These are phyloP conservation scores for Cyclotella kingstonii DNA, from an alignment of 108 stramenopile genomes.

Conservation along the genomic window DNA sequence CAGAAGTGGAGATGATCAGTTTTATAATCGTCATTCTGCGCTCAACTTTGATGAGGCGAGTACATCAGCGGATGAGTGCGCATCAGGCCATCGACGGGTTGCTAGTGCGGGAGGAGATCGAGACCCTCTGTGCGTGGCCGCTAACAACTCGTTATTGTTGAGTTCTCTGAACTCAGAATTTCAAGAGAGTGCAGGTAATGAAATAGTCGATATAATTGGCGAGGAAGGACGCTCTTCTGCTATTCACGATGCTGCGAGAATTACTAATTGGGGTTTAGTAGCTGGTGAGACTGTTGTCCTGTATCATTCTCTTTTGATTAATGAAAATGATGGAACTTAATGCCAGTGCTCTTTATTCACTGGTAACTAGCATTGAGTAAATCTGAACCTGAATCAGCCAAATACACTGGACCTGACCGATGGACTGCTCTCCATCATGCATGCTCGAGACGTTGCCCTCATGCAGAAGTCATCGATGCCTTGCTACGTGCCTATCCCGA, in stretches of 20 bases:
- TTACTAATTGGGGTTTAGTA: conserved; percentile 58
- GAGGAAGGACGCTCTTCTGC: neutral
- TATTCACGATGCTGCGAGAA: conserved; percentile 73
- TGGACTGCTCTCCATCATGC: conserved; percentile 79
- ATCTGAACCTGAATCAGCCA: conserved; percentile 54
- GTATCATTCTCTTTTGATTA: neutral
- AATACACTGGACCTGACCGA: conserved; percentile 55
- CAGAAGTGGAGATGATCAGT: too few relatives aligned
- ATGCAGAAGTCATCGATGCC: conserved; percentile 57
- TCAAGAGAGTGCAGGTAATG: neutral
- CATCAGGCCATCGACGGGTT: conserved; percentile 8
- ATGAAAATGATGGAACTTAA: neutral
- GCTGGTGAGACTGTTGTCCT: neutral
- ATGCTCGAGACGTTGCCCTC: conserved; percentile 75
- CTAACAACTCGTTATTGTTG: neutral
- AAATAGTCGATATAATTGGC: too few relatives aligned
- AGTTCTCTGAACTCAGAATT: neutral
- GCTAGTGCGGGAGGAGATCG: conserved; percentile 22
- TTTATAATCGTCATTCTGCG: neutral
- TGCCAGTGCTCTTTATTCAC: neutral
- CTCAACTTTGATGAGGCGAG: neutral
- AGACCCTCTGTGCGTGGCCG: neutral
- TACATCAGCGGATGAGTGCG: too few relatives aligned
- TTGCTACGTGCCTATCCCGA: conserved; percentile 68
- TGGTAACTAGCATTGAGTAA: conserved; percentile 25